Evolutionary conservation across 2,329 filamentous ascomycete species (phyloP).

Genomic region (Curvularia sp.): DNA sequence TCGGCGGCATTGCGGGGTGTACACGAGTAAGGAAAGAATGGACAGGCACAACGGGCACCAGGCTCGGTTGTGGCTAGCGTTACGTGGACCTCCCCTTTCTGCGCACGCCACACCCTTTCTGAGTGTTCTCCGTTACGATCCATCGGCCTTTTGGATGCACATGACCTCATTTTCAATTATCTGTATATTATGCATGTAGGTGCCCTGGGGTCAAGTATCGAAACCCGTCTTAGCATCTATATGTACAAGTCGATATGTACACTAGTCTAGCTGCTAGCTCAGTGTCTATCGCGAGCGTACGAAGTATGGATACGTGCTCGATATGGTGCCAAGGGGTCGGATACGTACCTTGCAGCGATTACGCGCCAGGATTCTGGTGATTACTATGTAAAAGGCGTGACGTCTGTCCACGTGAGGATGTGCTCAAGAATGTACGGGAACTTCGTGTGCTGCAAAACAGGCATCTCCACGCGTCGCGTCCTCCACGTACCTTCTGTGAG

Average conservation of each 20-base stretch:
- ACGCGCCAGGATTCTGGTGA: background rate
- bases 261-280: constrained; percentile 6
- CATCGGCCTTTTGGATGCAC: background rate
- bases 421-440: background rate
- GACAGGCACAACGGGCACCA: background rate
- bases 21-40: constrained; percentile 1
- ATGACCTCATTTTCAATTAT: constrained; percentile 10
- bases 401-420: background rate
- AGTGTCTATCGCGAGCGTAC: background rate
- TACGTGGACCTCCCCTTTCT: constrained; percentile 16
- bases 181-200: constrained; percentile 12
- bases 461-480: background rate
- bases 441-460: background rate
- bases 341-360: background rate
- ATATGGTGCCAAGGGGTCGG: background rate
- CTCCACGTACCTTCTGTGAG: background rate
- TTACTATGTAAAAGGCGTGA: background rate
- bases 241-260: background rate
- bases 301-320: background rate
- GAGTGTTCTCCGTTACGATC: constrained; percentile 10
- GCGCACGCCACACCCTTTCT: constrained; percentile 8
- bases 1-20: constrained; percentile 4
- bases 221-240: constrained; percentile 9
- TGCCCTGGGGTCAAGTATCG: constrained; percentile 9
- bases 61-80: constrained; percentile 21